Base-by-base conservation (phyloP, 1,139 yeast species). In the Arxiozyma telluris region DNA sequence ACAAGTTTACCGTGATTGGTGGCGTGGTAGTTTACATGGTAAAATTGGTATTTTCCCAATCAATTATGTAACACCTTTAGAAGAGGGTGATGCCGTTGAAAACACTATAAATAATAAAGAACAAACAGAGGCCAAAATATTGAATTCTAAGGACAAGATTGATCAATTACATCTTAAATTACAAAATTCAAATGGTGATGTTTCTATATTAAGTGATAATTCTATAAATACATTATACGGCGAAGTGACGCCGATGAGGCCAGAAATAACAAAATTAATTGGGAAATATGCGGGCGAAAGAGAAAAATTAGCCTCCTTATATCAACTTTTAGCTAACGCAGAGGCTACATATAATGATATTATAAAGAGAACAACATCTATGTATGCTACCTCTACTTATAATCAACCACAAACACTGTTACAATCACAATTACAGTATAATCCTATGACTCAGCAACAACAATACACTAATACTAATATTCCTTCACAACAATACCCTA, bases 1-100 rank as follows among this genome's bases (percentile, higher is more conserved):
- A 64, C 80, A 87, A 20, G 96, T 87, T 7, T 90, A 90, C 69
- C 78, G 89, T 58, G 98, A 93, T 67, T 93, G 98, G 98, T 88
- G 97, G 87, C 78, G 89, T 61, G 98, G 98, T 5, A 81, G 93
- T 5, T 72, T 91, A 52, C 77, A 80, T 55, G 97, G 97, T 0
- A 78, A 77, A 54, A 76, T 82, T 49, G 98, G 98, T 34, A 85
- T 93, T n/a, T 90, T 93, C 71, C 98, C 98, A 0, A 77, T 88
- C 55, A 93, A 93, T 69, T 93, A 93, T 66, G 98, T 93, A 1
- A 81, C 90, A 2, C 91, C 91, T 3, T 74, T 90, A 12, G 42
- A 49, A 20, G 8, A 15, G 3, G 80, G 83, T 1, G 86, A 82
- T 51, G 84, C 86, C 47, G 76, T 87, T 0, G 77, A 80, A 1